These are phyloP conservation scores for Geotrichum macrosporum DNA, from an alignment of 1,139 yeast genomes.

Conservation along the genomic window DNA sequence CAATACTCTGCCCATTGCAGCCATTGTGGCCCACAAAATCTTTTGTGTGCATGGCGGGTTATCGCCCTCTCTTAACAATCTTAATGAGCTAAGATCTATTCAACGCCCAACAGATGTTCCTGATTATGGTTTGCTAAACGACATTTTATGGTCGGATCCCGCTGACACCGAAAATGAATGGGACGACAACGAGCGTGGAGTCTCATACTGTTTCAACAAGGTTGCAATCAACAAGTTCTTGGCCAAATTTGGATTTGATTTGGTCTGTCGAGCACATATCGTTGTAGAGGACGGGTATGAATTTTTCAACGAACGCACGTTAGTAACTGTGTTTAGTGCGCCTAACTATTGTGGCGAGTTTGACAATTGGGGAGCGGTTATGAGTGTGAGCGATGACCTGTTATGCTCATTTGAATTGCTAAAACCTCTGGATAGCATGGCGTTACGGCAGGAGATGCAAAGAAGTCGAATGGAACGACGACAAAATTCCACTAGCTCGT, in stretches of 20 bases:
- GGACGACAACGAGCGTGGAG: constrained; percentile 98
- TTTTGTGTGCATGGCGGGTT: constrained; percentile 99
- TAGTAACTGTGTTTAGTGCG: constrained; percentile 91
- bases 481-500: too few species aligned
- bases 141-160: constrained; percentile 96
- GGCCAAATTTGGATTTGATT: constrained; percentile 95
- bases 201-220: constrained; percentile 94
- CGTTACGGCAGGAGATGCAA: too few species aligned
- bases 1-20: constrained; percentile 97
- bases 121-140: constrained; percentile 92
- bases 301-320: constrained; percentile 90
- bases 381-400: constrained; percentile 95
- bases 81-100: constrained; percentile 97
- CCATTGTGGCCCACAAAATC: constrained; percentile 94
- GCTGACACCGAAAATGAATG: constrained; percentile 97
- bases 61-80: constrained; percentile 91
- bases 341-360: constrained; percentile 99
- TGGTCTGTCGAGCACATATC: constrained; percentile 97
- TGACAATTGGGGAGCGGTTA: constrained; percentile 98
- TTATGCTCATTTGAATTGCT: constrained; percentile 96
- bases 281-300: constrained; percentile 99
- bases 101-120: constrained; percentile 99
- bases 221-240: constrained; percentile 91
- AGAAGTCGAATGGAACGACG: too few species aligned
- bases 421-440: constrained; percentile 98